Evolutionary conservation across 495 filamentous ascomycete genomes (phyloP), one percentile per base, ranked within the genome.

Genomic region (Recurvomyces mirabilis): DNA sequence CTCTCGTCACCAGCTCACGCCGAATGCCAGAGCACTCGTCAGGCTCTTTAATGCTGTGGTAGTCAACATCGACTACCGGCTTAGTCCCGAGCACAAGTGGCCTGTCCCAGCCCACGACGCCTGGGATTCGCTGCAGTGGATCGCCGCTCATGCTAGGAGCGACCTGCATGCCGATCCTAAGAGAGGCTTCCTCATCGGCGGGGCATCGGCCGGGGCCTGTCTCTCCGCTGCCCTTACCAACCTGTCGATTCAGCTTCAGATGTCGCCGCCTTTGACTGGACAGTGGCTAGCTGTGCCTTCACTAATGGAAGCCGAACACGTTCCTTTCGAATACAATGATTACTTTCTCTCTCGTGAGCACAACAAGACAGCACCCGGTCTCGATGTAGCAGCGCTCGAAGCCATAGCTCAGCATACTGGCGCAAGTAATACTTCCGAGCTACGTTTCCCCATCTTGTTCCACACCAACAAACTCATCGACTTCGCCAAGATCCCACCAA

Each of bases 61-160:
- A 12, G 69, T 79, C 28, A 78, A 70, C 29, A 81, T 87, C 43
- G 75, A 79, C 17, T 89, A 93, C 60, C 74, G 85, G 21, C 73
- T 82, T 1, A 84, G 82, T 0, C 84, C 85, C 4, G 81, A 88
- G 59, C 65, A 75, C 54, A 83, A 82, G 0, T 91, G 88, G 57
- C 84, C 84, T 0, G 75, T 74, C 0, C 75, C 82, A 0, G 76
- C 87, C 4, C 81, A 89, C 35, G 86, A 93, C 52, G 76, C 20
- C 4, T 47, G 38, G 38, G 55, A 58, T 35, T 43, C 31, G 26
- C 18, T 47, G 6, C 30, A 48, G 15, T 55, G 47, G 42, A 20
- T 46, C 9, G 46, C 49, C 14, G 37, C 22, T 11, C 51, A 59
- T 26, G 55, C 52, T 1, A n/a, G n/a, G n/a, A 11, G 15, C 12